Conservation (phyloP, 2,329 filamentous ascomycete species). For the Talaromyces sp. region DNA sequence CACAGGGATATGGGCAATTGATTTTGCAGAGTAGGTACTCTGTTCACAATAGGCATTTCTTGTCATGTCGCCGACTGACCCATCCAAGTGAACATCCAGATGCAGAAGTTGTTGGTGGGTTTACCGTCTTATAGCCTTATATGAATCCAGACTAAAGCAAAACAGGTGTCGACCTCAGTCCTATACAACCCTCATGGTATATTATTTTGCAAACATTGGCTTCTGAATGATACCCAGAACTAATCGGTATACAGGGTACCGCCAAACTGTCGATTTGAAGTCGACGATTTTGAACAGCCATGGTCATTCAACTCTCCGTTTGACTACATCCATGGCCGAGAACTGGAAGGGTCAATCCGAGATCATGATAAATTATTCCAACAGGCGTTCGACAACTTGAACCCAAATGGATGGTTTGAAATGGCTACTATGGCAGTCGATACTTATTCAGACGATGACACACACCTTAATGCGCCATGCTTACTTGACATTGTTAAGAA, state of each 20-base stretch:
- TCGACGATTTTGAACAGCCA: constrained; percentile 33
- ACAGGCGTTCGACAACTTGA: constrained; percentile 21
- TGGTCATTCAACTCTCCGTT: constrained; percentile 30
- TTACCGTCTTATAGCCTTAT: background rate
- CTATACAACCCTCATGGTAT: constrained; percentile 41
- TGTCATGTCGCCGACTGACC: background rate
- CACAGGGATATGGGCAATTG: constrained; percentile 48
- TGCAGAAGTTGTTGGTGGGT: constrained; percentile 34
- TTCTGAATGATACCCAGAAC: constrained; percentile 18
- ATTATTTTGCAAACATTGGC: constrained; percentile 32
- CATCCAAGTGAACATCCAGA: constrained; percentile 32
- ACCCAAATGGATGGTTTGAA: constrained; percentile 35
- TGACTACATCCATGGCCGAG: constrained; percentile 35
- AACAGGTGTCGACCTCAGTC: constrained; percentile 41
- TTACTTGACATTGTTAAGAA: constrained; percentile 31
- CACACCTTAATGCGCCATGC: constrained; percentile 29
- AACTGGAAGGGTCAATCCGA: constrained; percentile 19
- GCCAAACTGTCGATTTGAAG: constrained; percentile 38
- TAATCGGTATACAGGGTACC: constrained; percentile 28
- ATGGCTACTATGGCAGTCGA: constrained; percentile 32
- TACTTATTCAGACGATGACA: constrained; percentile 44
- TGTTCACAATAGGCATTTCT: background rate
- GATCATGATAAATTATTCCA: constrained; percentile 14
- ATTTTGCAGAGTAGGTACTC: constrained; percentile 40
- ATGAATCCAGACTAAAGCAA: background rate